Evolutionary conservation across 2,329 filamentous ascomycete genomes (phyloP), one percentile per base, ranked within the genome.

Genomic region (Phoma herbarum): DNA sequence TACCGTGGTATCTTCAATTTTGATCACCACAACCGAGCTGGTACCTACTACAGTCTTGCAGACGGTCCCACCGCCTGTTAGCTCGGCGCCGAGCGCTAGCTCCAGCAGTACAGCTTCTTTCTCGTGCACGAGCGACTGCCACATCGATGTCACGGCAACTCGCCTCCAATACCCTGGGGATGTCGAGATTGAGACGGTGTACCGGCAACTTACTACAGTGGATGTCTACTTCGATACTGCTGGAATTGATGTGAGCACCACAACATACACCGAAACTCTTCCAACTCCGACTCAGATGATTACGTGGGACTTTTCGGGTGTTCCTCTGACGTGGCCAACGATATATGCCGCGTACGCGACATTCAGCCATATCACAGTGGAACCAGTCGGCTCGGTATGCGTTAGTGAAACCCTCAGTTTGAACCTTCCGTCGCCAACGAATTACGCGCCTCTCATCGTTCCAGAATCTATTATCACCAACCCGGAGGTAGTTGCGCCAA

Each of bases 121-220:
- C 3, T 67, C 67, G 1, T 77, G 74, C 59, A 16, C 64, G 1
- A 70, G 61, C n/a, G 43, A 48, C 8, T 77, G 75, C 43, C 64
- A 69, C 26, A 71, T 77, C 6, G 66, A 73, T 55, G 72, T 77
- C 0, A 72, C 69, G 2, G 75, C 73, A 4, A 72, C 64, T 5
- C 50, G 61, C 8, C 16, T 77, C 3, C 60, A 42, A 23, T 77
- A 72, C 37, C 73, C 75, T 10, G 71, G 70, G 4, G 42, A 7
- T 2, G 71, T 76, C 2, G 42, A 67, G 1, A 52, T 66, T 1
- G 49, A 45, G 0, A 76, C 71, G 1, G 44, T 33, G 1, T 46
- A 23, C 8, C 43, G 61, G 5, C 70, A 69, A 1, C 48, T 64
- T 0, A 65, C 66, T 3, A 75, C 65, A 4, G 58, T 76, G 1